Evolutionary conservation across 768 basidiomycete genomes (phyloP).

Genomic region (Rhizopogon roseolus): DNA sequence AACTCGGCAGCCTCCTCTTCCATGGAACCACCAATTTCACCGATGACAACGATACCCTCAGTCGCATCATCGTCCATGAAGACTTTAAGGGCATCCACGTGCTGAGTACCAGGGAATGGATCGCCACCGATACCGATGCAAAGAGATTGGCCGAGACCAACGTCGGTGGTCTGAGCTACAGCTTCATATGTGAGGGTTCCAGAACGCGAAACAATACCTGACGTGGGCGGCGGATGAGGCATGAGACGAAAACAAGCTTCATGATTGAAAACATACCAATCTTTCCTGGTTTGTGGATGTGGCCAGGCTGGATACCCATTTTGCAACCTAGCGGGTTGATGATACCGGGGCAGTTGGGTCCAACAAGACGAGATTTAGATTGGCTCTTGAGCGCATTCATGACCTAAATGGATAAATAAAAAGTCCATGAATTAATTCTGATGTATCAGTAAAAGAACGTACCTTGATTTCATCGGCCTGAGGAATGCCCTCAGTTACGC

Average conservation of each 20-base stretch:
- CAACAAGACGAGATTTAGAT: constrained; percentile 91
- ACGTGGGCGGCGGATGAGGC: not conserved
- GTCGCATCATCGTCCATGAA: constrained; percentile 94
- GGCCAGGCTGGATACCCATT: constrained; percentile 98
- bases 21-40: constrained; percentile 99
- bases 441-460: constrained; percentile 11
- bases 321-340: constrained; percentile 98
- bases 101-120: constrained; percentile 94
- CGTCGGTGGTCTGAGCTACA: constrained; percentile 93
- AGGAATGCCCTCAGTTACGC: constrained; percentile 98
- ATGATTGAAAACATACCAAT: constrained; percentile 57
- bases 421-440: not conserved
- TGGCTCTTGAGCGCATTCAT: constrained; percentile 93
- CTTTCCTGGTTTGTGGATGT: constrained; percentile 94
- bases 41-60: constrained; percentile 97
- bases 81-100: constrained; percentile 92
- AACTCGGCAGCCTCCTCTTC: constrained; percentile 99
- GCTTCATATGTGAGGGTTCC: constrained; percentile 98
- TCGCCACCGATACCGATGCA: constrained; percentile 98
- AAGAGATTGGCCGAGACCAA: constrained; percentile 93
- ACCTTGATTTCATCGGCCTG: constrained; percentile 95
- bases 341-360: constrained; percentile 98
- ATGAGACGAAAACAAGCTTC: not conserved
- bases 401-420: constrained; percentile 53
- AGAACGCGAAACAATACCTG: constrained; percentile 92